Evolutionary conservation across 805 yeast genomes (phyloP).

Genomic region (Schwanniomyces yamadae): DNA sequence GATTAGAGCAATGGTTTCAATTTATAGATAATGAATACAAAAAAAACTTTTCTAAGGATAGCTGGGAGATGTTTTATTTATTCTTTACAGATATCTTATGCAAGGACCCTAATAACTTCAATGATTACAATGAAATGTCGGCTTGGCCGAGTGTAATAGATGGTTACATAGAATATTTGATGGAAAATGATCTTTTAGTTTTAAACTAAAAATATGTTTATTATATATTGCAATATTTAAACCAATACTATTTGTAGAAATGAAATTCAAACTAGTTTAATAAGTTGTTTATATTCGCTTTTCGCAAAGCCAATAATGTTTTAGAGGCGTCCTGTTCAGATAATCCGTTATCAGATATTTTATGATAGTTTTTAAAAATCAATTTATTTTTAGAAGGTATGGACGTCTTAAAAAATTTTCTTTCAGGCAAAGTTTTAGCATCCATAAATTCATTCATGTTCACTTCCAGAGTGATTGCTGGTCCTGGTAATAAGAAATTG

Average conservation of each 20-base stretch:
- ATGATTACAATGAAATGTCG: slow-evolving; percentile 69
- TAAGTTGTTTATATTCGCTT: slow-evolving; percentile 41
- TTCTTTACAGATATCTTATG: slow-evolving; percentile 52
- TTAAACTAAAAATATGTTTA: not conserved
- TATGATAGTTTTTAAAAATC: slow-evolving; percentile 7
- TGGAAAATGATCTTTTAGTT: slow-evolving; percentile 20
- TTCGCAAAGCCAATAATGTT: slow-evolving; percentile 38
- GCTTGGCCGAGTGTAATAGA: slow-evolving; percentile 95
- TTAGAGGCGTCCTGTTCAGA: slow-evolving; percentile 37
- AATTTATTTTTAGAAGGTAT: slow-evolving; percentile 25
- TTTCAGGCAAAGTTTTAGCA: slow-evolving; percentile 20
- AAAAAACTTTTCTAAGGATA: slow-evolving; percentile 61
- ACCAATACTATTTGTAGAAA: not conserved
- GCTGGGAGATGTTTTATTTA: slow-evolving; percentile 81
- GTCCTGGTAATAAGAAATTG: slow-evolving; percentile 39
- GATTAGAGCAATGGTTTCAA: slow-evolving; percentile 55
- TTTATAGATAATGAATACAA: slow-evolving; percentile 49
- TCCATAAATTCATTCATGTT: slow-evolving; percentile 5
- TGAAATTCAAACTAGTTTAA: slow-evolving; percentile 35
- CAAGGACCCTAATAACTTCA: slow-evolving; percentile 49
- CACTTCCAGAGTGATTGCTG: slow-evolving; percentile 26
- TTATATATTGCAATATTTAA: not conserved
- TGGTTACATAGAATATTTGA: slow-evolving; percentile 66
- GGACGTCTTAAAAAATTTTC: slow-evolving; percentile 30
- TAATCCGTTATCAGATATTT: slow-evolving; percentile 11